Evolutionary conservation across 139 green algal genomes (phyloP).

Genomic region (Chlorella ohadii): DNA sequence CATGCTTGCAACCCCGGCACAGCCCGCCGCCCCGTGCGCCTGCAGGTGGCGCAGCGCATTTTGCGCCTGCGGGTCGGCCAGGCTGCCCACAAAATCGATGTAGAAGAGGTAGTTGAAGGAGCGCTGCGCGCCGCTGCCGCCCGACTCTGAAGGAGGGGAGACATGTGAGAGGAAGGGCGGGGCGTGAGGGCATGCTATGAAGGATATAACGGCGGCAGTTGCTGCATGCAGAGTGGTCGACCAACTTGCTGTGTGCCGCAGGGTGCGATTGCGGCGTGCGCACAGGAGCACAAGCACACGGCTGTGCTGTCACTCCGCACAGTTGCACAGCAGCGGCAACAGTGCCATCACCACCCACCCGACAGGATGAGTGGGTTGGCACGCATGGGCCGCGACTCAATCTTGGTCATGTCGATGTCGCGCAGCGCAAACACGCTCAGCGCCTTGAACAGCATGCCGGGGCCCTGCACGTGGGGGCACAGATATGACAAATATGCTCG

Average conservation of each 20-base stretch:
- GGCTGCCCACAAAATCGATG: constrained; percentile 91
- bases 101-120: constrained; percentile 99
- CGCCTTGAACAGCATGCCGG: constrained; percentile 97
- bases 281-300: no score
- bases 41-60: constrained; percentile 94
- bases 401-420: constrained; percentile 98
- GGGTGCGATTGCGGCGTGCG: no score
- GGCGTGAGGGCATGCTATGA: no score
- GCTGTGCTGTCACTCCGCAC: no score
- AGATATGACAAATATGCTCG: no score
- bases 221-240: neutral
- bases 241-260: no score
- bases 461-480: no score
- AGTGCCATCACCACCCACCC: neutral
- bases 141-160: neutral
- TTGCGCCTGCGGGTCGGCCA: constrained; percentile 82
- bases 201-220: neutral
- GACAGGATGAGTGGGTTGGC: constrained; percentile 42
- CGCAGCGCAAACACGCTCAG: constrained; percentile 95
- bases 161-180: neutral
- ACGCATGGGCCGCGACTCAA: constrained; percentile 92
- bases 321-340: neutral
- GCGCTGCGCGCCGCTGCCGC: constrained; percentile 1
- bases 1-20: no score
- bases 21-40: no score